phyloP scores from a whole-genome alignment of 1,139 yeast genomes.

The Geotrichum australiense region DNA sequence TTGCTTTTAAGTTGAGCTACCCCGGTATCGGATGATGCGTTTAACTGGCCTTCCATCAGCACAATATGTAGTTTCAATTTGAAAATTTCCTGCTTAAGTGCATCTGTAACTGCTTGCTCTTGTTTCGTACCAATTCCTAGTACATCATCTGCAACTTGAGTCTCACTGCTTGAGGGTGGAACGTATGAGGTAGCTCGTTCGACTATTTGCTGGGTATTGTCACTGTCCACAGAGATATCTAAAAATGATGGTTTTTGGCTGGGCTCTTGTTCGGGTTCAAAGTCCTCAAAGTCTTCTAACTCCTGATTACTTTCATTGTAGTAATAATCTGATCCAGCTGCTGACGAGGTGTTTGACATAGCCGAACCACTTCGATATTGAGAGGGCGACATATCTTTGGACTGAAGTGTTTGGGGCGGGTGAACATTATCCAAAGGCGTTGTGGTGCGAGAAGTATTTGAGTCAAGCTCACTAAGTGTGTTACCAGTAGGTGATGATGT shows the following conservation, averaged over 20 bases:
- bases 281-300: conserved; percentile 1
- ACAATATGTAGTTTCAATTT: conserved; percentile 21
- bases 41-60: conserved; percentile 18
- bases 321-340: no score
- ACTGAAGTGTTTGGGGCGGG: no score
- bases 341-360: no score
- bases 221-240: background rate
- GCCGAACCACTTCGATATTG: no score
- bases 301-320: no score
- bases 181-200: background rate
- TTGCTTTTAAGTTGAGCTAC: conserved; percentile 19
- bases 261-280: background rate
- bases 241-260: background rate
- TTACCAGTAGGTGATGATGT: no score
- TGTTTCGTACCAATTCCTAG: conserved; percentile 17
- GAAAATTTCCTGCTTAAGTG: conserved; percentile 19
- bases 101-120: conserved; percentile 18
- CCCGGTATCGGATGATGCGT: conserved; percentile 19
- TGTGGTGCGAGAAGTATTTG: no score
- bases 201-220: background rate
- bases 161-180: background rate
- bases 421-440: no score
- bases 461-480: no score
- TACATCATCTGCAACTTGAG: no score
- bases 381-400: no score